These are phyloP conservation scores for Globisporangium heterothallicum DNA, from an alignment of 352 stramenopile genomes.

Conservation along the genomic window DNA sequence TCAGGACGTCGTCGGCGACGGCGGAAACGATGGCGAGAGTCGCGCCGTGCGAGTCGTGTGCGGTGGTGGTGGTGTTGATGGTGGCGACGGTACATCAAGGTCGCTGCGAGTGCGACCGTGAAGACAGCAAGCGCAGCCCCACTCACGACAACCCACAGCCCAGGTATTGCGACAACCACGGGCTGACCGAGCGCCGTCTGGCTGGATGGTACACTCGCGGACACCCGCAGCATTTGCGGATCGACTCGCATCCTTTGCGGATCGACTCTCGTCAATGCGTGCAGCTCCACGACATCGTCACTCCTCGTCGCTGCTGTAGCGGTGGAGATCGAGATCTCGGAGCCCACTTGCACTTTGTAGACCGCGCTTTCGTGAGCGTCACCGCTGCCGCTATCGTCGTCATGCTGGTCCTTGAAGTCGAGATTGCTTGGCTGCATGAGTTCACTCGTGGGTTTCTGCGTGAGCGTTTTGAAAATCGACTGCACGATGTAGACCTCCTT, in stretches of 20 bases:
- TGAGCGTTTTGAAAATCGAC: slow-evolving; percentile 33
- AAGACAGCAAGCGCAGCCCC: not conserved
- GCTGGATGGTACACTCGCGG: too few species aligned
- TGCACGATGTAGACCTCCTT: slow-evolving; percentile 29
- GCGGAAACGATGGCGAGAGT: not conserved
- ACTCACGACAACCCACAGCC: not conserved
- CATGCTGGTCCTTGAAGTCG: slow-evolving; percentile 12
- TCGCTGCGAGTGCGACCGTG: not conserved
- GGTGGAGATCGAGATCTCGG: not conserved
- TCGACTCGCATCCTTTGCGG: too few species aligned
- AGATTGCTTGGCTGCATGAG: slow-evolving; percentile 30
- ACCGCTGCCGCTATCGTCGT: not conserved
- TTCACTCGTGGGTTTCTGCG: slow-evolving; percentile 27
- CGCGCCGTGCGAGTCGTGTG: too few species aligned
- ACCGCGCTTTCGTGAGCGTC: not conserved
- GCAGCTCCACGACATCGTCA: not conserved
- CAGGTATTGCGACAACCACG: not conserved
- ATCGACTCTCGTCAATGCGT: too few species aligned
- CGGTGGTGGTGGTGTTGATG: not conserved
- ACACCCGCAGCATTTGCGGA: too few species aligned
- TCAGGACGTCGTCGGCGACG: not conserved
- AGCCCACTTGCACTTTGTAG: not conserved
- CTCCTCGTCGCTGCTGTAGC: not conserved
- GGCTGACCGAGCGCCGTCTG: not conserved
- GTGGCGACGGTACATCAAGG: not conserved